Conservation (phyloP, 1,284 basidiomycete species). For the Pseudozyma pruni region DNA sequence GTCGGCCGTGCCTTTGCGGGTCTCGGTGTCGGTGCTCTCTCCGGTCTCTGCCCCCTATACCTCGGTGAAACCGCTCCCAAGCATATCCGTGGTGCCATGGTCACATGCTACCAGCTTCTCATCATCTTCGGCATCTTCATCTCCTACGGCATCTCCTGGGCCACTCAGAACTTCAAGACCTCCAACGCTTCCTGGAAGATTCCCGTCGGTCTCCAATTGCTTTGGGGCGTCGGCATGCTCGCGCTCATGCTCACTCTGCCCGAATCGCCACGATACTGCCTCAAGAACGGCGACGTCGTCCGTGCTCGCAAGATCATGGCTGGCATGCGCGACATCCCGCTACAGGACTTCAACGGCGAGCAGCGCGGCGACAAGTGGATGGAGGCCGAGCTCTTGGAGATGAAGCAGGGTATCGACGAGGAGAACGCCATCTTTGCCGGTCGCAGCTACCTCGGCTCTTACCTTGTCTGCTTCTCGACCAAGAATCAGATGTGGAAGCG, state of each 20-base stretch:
- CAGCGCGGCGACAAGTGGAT: conserved; percentile 75
- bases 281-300: conserved; percentile 76
- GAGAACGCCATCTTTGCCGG: conserved; percentile 73
- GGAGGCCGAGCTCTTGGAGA: conserved; percentile 71
- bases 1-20: conserved; percentile 59
- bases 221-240: conserved; percentile 70
- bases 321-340: conserved; percentile 71
- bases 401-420: conserved; percentile 75
- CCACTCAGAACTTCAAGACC: conserved; percentile 43
- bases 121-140: conserved; percentile 75
- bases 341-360: conserved; percentile 75
- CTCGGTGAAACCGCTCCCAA: conserved; percentile 81
- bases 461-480: conserved; percentile 75
- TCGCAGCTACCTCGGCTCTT: conserved; percentile 75
- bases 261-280: conserved; percentile 83
- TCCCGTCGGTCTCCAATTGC: conserved; percentile 77
- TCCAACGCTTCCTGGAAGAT: conserved; percentile 71
- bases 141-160: conserved; percentile 73
- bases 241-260: conserved; percentile 72
- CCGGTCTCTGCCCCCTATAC: conserved; percentile 78
- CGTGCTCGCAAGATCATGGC: conserved; percentile 75
- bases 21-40: conserved; percentile 58
- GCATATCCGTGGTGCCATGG: conserved; percentile 83
- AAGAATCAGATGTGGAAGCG: conserved; percentile 77
- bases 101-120: conserved; percentile 75